These are phyloP conservation scores for Cercospora sp. DNA, from an alignment of 2,329 filamentous ascomycete species.

Conservation along the genomic window DNA sequence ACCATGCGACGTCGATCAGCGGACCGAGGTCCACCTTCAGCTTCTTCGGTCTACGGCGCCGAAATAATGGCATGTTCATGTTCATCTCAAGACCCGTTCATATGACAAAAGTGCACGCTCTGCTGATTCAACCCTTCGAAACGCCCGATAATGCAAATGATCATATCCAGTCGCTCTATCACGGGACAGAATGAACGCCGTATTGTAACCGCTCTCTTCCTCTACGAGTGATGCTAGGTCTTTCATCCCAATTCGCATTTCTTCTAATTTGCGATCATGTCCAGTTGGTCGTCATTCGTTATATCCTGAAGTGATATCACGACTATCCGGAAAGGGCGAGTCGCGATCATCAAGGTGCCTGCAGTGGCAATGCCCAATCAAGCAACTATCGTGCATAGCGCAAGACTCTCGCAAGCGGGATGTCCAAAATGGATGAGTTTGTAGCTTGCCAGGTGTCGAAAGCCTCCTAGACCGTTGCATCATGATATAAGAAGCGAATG, in stretches of 20 bases:
- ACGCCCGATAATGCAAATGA: background rate
- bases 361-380: background rate
- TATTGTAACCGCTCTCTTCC: background rate
- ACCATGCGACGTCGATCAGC: constrained; percentile 16
- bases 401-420: background rate
- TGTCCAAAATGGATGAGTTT: background rate
- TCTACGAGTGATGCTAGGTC: background rate
- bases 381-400: background rate
- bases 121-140: background rate
- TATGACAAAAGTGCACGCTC: background rate
- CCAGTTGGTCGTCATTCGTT: background rate
- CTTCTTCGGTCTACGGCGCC: constrained; percentile 2
- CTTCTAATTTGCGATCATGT: background rate
- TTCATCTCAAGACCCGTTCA: background rate
- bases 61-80: background rate
- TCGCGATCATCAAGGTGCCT: background rate
- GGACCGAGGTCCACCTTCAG: constrained; percentile 14
- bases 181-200: background rate
- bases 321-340: background rate
- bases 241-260: background rate
- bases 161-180: background rate
- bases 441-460: background rate
- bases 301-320: background rate
- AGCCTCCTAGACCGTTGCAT: constrained; percentile 59
- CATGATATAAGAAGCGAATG: constrained; percentile 92